Evolutionary conservation across 2,329 filamentous ascomycete species (phyloP), one percentile per base, ranked within the genome.

Genomic region (Diaporthe helianthi): DNA sequence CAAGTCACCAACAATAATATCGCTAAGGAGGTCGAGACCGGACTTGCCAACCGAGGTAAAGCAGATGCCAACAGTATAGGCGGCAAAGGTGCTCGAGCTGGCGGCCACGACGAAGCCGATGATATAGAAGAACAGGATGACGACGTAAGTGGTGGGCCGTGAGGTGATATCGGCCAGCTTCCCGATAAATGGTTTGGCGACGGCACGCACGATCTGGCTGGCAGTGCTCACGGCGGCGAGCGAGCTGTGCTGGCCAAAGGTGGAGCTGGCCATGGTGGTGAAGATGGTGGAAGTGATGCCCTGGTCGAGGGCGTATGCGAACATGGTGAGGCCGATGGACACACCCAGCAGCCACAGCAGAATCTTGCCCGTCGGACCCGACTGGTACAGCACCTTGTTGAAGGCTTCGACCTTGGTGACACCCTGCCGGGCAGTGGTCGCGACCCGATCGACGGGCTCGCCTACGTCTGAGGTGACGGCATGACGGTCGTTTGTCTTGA

Each of bases 371-470:
- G 73, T 74, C 54, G 68, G 75, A 58, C 79, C 79, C 1, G 79
- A 80, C 73, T 79, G 75, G 74, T 80, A 80, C 31, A 80, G 75
- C 2, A 79, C 78, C 74, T 78, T 79, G 76, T 80, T 80, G 73
- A 80, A 80, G 69, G 79, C 79, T 72, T 80, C 78, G 54, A 80
- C 79, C 29, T 73, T 75, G 66, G 75, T 76, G 22, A 80, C 79
- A 26, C 79, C 79, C 26, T 74, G 54, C 49, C 51, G 66, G 46
- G 52, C 52, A 29, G 22, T 41, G 1, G 53, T 58, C 2, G 33
- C 33, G 12, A 58, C 53, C 44, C 63, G 54, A n/a, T 54, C 63
- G 29, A 65, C 51, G 12, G 63, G 51, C 63, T 54, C 49, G 26
- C 51, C 63, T n/a, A 51, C 15, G 26, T 65, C 38, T 13, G 63